Conservation (phyloP, 1,284 basidiomycete species). For the Austroboletus niveus region DNA sequence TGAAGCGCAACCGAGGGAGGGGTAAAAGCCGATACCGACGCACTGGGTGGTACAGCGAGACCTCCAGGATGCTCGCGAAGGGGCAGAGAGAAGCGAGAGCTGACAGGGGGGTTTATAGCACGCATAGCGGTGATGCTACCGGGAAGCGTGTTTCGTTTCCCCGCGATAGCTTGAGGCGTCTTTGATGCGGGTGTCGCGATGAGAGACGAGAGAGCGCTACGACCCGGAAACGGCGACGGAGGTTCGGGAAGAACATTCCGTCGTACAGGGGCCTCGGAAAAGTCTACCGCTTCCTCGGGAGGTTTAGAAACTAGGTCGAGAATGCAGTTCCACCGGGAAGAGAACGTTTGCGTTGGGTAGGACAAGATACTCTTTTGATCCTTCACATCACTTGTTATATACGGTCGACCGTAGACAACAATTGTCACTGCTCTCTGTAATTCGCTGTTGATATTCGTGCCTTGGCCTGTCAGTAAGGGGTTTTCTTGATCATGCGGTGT, state of each 20-base stretch:
- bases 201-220: constrained; percentile 25
- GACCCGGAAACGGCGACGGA: constrained; percentile 67
- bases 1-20: constrained; percentile 41
- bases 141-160: constrained; percentile 58
- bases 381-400: constrained; percentile 21
- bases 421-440: constrained; percentile 77
- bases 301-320: constrained; percentile 66
- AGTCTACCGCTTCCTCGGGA: constrained; percentile 22
- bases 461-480: constrained; percentile 36
- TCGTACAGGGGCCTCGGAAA: constrained; percentile 26
- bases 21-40: constrained; percentile 21
- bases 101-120: constrained; percentile 39
- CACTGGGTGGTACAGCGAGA: constrained; percentile 9
- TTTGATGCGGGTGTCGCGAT: constrained; percentile 19
- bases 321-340: constrained; percentile 84
- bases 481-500: constrained; percentile 61
- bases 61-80: constrained; percentile 30
- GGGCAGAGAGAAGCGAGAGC: constrained; percentile 28
- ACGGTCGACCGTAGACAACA: constrained; percentile 73
- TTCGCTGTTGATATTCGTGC: constrained; percentile 35
- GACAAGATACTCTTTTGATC: constrained; percentile 22
- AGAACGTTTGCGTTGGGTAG: constrained; percentile 72
- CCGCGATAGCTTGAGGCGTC: constrained; percentile 43
- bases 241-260: constrained; percentile 66
- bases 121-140: constrained; percentile 36